Evolutionary conservation across 148 eudicot species (phyloP).

Genomic region (Vaccinium darrowii): DNA sequence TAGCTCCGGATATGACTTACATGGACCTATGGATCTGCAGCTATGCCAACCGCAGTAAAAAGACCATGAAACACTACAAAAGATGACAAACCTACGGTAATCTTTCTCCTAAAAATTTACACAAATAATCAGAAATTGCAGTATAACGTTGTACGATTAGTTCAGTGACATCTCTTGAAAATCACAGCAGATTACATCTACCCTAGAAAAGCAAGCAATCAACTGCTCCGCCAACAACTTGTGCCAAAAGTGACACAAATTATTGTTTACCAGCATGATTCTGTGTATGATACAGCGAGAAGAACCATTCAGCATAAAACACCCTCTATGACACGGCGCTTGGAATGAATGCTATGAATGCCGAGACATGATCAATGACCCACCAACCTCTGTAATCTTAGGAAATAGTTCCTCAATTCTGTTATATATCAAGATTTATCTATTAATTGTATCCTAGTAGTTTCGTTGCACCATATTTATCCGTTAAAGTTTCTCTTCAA

Average conservation of each 20-base stretch:
- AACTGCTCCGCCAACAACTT: not conserved
- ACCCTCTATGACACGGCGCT: not conserved
- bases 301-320: not conserved
- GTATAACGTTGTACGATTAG: not conserved
- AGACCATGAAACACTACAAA: constrained; percentile 17
- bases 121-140: not conserved
- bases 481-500: not conserved
- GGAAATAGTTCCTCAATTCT: not conserved
- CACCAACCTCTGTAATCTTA: not conserved
- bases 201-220: constrained; percentile 19
- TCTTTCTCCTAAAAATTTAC: not conserved
- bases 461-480: not conserved
- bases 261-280: not conserved
- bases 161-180: not conserved
- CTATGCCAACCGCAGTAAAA: constrained; percentile 45
- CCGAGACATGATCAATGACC: not conserved
- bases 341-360: not conserved
- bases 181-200: constrained; percentile 45
- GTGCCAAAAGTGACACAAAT: not conserved
- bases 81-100: not conserved
- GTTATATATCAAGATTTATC: not conserved
- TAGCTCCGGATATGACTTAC: constrained; percentile 20
- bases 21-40: constrained; percentile 41
- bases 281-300: not conserved
- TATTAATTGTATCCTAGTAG: not conserved